Evolutionary conservation across 768 basidiomycete genomes (phyloP), one percentile per base, ranked within the genome.

Genomic region (Jaapia argillacea): DNA sequence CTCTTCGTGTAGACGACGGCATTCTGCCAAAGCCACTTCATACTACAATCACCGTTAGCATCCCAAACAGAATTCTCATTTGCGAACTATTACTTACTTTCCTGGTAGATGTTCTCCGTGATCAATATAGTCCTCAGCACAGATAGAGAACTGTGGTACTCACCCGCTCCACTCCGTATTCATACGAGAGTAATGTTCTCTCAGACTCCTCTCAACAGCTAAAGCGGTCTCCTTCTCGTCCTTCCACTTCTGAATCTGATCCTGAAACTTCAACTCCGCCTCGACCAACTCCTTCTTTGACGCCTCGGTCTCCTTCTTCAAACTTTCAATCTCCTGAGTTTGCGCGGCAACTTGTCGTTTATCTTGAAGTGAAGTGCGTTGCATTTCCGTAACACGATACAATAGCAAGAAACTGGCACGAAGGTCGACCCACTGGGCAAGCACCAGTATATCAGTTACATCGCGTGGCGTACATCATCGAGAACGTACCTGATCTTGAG

Each of bases 201-300:
- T 67, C 48, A 83, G 62, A 51, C 61, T 72, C 44, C 57, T 68
- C 63, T 80, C 76, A 26, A 73, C 65, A 6, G 63, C 66, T 35
- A 72, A 56, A 5, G 77, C 70, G 2, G 67, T 66, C 20, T 79
- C 71, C 49, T 64, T 70, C 54, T 79, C 80, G 38, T 70, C 68
- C 21, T 62, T 62, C 22, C 67, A 67, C 40, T 57, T 57, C 27
- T 62, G 57, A 33, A 64, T 56, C 33, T 70, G 47, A 7, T 70
- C 68, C 24, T 69, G 62, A 35, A 70, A 61, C 54, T 66, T 67
- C 36, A 66, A 52, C 7, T 63, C 63, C 14, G 50, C 56, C 45
- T 64, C 64, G 52, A 72, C 59, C 6, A 62, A 54, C 48, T 65
- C 59, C 18, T 54, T 49, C 42, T 56, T 52, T 36, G 59, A 48